phyloP scores from a whole-genome alignment of 371 early-diverging fungal species.

The Saksenaea vasiformis region DNA sequence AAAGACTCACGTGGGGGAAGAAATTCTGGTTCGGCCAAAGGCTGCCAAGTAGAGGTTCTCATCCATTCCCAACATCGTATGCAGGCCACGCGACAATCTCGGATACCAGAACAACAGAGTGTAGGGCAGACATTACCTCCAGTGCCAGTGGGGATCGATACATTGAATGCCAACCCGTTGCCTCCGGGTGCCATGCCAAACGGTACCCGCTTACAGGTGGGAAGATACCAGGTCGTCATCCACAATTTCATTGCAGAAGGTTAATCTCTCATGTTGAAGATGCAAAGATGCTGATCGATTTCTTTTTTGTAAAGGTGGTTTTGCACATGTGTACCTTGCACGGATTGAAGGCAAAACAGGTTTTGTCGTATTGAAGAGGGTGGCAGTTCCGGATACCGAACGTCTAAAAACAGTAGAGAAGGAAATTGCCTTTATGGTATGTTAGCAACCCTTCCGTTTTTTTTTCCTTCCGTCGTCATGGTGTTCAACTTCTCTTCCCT shows the following conservation, averaged over 20 bases:
- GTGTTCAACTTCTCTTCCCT: background rate
- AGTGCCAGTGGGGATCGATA: slow-evolving; percentile 47
- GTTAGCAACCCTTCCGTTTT: slow-evolving; percentile 4
- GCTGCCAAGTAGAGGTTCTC: background rate
- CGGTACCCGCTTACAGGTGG: slow-evolving; percentile 58
- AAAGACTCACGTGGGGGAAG: background rate
- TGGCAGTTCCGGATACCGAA: slow-evolving; percentile 72
- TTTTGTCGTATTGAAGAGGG: slow-evolving; percentile 76
- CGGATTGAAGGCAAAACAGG: slow-evolving; percentile 53
- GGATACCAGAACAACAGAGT: slow-evolving; percentile 52
- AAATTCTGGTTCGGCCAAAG: too few species aligned
- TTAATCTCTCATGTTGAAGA: background rate
- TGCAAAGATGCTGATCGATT: background rate
- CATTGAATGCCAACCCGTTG: slow-evolving; percentile 32
- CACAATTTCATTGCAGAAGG: slow-evolving; percentile 58
- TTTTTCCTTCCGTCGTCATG: too few species aligned
- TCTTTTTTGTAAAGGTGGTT: slow-evolving; percentile 61
- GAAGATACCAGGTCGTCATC: slow-evolving; percentile 52
- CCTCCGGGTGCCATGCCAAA: slow-evolving; percentile 51
- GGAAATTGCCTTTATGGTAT: slow-evolving; percentile 82
- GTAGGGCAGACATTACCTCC: slow-evolving; percentile 50
- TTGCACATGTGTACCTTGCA: slow-evolving; percentile 88
- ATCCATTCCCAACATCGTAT: slow-evolving; percentile 1
- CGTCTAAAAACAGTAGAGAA: slow-evolving; percentile 63
- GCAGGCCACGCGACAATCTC: slow-evolving; percentile 28